Percentiles rank a stretch among this genome's conserved stretches.
Evolutionary conservation across 2,329 filamentous ascomycete genomes (phyloP).

Genomic region (Mariannaea elegans): DNA sequence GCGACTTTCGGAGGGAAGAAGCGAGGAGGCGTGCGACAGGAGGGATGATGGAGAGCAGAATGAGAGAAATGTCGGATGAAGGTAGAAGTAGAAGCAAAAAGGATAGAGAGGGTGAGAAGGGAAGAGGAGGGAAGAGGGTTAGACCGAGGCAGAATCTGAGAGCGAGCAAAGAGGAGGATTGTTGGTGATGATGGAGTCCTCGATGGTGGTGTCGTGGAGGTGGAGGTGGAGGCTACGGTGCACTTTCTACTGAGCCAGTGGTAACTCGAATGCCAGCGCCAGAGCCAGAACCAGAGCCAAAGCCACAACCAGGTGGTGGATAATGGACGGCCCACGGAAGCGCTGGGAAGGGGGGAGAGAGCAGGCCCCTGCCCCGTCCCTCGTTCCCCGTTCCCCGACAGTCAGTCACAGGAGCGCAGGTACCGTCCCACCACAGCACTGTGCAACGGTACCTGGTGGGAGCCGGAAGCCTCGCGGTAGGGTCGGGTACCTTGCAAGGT

Average conservation of each 20-base stretch:
- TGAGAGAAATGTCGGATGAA: neutral
- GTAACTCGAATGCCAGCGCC: neutral
- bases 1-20: neutral
- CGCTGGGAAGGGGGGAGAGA: slow-evolving; percentile 8
- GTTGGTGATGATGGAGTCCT: slow-evolving; percentile 20
- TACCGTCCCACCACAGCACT: slow-evolving; percentile 16
- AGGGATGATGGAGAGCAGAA: neutral
- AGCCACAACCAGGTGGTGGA: neutral
- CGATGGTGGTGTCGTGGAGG: slow-evolving; percentile 18
- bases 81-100: slow-evolving; percentile 4
- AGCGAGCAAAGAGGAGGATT: slow-evolving; percentile 7
- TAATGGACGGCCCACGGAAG: slow-evolving; percentile 7
- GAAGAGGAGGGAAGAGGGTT: neutral
- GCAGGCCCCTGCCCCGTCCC: neutral
- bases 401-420: neutral
- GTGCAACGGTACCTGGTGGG: slow-evolving; percentile 12
- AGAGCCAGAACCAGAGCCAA: neutral
- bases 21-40: neutral
- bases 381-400: neutral
- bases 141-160: neutral
- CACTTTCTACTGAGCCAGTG: neutral
- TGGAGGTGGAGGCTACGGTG: slow-evolving; percentile 9
- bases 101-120: neutral
- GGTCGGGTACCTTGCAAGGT: slow-evolving; percentile 18
- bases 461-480: slow-evolving; percentile 5